phyloP scores from a whole-genome alignment of 768 basidiomycete species.

The Plicaturopsis crispa region DNA sequence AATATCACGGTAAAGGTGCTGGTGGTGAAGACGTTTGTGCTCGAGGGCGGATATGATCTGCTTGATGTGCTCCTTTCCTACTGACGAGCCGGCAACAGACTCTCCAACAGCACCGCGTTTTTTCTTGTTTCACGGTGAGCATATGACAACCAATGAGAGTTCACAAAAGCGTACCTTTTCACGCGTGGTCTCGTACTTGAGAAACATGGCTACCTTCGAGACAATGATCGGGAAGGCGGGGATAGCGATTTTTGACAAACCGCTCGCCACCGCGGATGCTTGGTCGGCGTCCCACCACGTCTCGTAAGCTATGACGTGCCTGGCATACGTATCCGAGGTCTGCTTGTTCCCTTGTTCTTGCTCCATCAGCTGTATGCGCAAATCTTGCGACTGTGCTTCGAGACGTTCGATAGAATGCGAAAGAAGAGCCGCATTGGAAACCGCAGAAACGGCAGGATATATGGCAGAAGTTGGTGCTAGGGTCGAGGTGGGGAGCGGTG shows the following conservation, averaged over 20 bases:
- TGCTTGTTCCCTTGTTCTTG: not conserved
- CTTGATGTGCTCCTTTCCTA: slow-evolving; percentile 12
- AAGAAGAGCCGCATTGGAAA: too few species aligned
- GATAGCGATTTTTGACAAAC: not conserved
- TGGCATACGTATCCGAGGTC: not conserved
- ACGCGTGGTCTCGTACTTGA: slow-evolving; percentile 3
- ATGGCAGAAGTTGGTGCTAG: too few species aligned
- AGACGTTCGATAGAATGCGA: not conserved
- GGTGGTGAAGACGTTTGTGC: slow-evolving; percentile 1
- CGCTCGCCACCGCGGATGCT: not conserved
- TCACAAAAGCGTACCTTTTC: slow-evolving; percentile 4
- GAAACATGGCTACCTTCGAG: slow-evolving; percentile 3
- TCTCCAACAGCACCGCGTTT: not conserved
- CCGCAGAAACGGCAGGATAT: too few species aligned
- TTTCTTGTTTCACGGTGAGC: not conserved
- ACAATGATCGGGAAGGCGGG: slow-evolving; percentile 4
- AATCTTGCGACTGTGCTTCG: not conserved
- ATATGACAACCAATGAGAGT: not conserved
- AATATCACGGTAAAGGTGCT: slow-evolving; percentile 6
- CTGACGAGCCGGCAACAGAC: slow-evolving; percentile 2
- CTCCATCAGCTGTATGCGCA: not conserved
- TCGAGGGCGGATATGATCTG: slow-evolving; percentile 8
- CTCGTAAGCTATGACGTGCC: not conserved
- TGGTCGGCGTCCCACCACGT: not conserved
- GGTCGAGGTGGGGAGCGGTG: too few species aligned